Base-by-base conservation (phyloP, 495 filamentous ascomycete species). In the Clohesyomyces aquaticus region DNA sequence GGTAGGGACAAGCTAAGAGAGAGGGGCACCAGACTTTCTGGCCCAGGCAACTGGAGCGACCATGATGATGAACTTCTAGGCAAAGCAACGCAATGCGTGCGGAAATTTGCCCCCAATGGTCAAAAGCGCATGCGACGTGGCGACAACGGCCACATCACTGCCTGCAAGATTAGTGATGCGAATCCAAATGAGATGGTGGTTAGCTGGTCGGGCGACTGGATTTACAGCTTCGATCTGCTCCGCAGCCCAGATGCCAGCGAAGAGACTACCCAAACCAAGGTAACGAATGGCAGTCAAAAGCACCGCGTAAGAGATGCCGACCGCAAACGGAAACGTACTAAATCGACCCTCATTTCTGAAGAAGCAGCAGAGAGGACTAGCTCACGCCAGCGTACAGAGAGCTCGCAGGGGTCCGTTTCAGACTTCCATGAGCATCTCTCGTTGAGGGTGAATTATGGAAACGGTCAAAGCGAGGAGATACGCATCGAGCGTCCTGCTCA, bases 141-240 rank as follows among this genome's bases (percentile, higher is more conserved):
- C 10, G 80, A 83, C 41, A 83, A 83, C 57, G 82, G 85, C 32
- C 88, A 91, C 62, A 90, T 91, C 70, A 91, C 88, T 0, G 86
- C 87, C 9, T 89, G 87, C 73, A 91, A 90, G 73, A 91, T 91
- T 61, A 90, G 88, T 47, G 87, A 91, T 75, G 86, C 85, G 11
- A 84, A 89, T 57, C 88, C 88, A 2, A 86, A 90, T 58, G 87
- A 91, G 60, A 80, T 91, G 69, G 77, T 91, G 3, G 88, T 84
- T 25, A 90, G 87, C 68, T 91, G 88, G 88, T 89, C 86, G 35
- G 88, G 87, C 14, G 86, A 90, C 61, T 82, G 84, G 55, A 87
- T 91, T 63, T 91, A 91, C 72, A 85, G 84, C 69, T 91, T 91
- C 63, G 85, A 91, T 70, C 75, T 91, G 16, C 75, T 87, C 32